Evolutionary conservation across 306 rosid genomes (phyloP), one percentile per base, ranked within the genome.

Genomic region (Ormosia emarginata): DNA sequence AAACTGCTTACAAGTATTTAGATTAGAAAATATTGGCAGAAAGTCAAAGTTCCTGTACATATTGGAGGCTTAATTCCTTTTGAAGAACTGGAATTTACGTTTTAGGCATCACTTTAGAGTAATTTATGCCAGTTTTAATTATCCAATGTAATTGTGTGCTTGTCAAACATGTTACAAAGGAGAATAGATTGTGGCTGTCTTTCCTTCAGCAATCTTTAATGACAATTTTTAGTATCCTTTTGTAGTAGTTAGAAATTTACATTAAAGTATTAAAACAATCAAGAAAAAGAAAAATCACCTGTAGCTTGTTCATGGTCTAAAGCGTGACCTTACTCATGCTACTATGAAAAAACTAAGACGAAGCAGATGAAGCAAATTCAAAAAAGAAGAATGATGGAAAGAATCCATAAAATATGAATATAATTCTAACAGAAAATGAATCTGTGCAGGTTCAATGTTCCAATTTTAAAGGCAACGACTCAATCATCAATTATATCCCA

Each of bases 401-500:
- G 61, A 85, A 90, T 89, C 88, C 86, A 61, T 71, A 85, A 86
- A 87, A 85, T 88, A 80, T 86, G 80, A 88, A 87, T 89, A 88
- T 79, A 89, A 90, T 87, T 91, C 91, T 90, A 81, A 88, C 97
- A 83, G 90, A 87, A 88, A 90, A 89, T 91, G 97, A 90, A 91
- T 92, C 91, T 93, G 85, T 95, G 99, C 99, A 95, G 99, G 99
- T 93, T 91, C 84, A 85, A 49, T 86, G 88, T 82, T 80, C 86
- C 88, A 90, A 88, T 63, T 83, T 88, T 90, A 93, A 80, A 87
- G 94, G 95, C 98, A 93, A 95, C 92, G 83, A 90, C 91, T 86
- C 96, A 92, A 93, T 91, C 96, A 89, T 92, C 98, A 89, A 90
- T 92, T 90, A 88, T 94, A 91, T 90, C 85, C 86, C 94, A 87